Base-by-base conservation (phyloP, 169 alveolate species). In the Plasmodium ovale region DNA sequence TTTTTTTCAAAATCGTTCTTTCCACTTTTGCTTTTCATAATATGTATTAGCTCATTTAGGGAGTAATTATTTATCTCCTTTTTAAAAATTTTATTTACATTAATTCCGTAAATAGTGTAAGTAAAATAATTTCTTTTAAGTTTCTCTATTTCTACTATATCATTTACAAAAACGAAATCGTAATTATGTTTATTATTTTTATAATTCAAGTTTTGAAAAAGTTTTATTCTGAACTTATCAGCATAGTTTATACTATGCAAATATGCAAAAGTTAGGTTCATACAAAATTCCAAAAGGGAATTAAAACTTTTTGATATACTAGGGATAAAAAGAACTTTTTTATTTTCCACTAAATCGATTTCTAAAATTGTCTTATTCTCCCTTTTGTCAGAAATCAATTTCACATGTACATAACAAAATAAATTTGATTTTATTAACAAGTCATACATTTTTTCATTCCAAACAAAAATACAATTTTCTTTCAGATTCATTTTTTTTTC, bases 101-200 rank as follows among this genome's bases (percentile, higher is more conserved):
- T 70, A 19, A 54, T 19, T 12, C 91, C 91, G 21, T 16, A 54
- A 37, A 85, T 49, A 7, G 59, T 58, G 56, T 49, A 85, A 19
- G 71, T 10, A 1, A 51, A 65, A 19, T 31, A 54, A 62, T 85
- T 85, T 0, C 25, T 85, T 33, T 71, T 58, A n/a, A 67, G 65
- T 25, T 85, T 85, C 49, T 85, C 91, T 39, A 85, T 39, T 33
- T 85, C 91, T 14, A 85, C 29, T 21, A 56, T 42, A 62, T 85
- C 91, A 49, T 70, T 85, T 47, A 85, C 21, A 49, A 39, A 85
- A 33, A 67, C 31, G 1, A 85, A 27, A 56, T 85, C 72, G 56
- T 85, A 85, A 47, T 42, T 72, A 85, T 85, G 91, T 21, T 85
- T 85, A 67, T 85, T 51, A 58, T 85, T 69, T 85, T 69, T 85